Evolutionary conservation across 2,329 filamentous ascomycete species (phyloP), one percentile per base, ranked within the genome.

Genomic region (Parasarocladium wereldwijsianum): DNA sequence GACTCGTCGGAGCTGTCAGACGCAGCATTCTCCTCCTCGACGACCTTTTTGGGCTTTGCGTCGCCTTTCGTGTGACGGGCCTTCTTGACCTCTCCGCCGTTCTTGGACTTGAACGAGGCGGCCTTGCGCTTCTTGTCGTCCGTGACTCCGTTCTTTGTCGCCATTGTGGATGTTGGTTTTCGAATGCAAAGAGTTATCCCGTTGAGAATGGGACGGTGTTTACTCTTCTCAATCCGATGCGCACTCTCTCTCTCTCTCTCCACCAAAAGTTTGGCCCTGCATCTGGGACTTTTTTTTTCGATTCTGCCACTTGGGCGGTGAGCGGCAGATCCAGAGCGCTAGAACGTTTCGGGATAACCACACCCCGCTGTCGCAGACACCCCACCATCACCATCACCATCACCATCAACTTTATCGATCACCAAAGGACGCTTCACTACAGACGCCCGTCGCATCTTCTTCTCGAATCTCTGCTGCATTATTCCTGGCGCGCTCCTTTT

Each of bases 71-170:
- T 12, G 38, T 24, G 38, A 39, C 60, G 60, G 22, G 57, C 51
- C 46, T 76, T 76, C 49, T 72, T 72, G 22, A 47, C 40, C 33
- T 55, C 55, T 10, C 28, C 28, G 13, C 19, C 23, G 31, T 54
- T 54, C 26, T 54, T 51, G 12, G 54, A 40, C 29, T 47, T 57
- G 19, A 43, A 44, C 6, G 58, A 47, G 16, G 56, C 51, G 19
- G 60, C 57, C 52, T 76, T 77, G 40, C 72, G 58, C 54, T 77
- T 77, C 36, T 53, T 60, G n/a, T n/a, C n/a, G 29, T 64, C 64
- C 20, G 52, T 49, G 26, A 53, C 51, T 31, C 57, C 51, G 34
- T 47, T 45, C 45, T 64, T 69, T 9, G 57, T 57, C 19, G 62
- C 62, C 65, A 70, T 69, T 35, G 36, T 49, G 43, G n/a, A n/a